A percentile compares a stretch with the other conserved stretches of the same genome.
Conservation (phyloP, 2,329 filamentous ascomycete species). For the Cercospora zeae-maydis region DNA sequence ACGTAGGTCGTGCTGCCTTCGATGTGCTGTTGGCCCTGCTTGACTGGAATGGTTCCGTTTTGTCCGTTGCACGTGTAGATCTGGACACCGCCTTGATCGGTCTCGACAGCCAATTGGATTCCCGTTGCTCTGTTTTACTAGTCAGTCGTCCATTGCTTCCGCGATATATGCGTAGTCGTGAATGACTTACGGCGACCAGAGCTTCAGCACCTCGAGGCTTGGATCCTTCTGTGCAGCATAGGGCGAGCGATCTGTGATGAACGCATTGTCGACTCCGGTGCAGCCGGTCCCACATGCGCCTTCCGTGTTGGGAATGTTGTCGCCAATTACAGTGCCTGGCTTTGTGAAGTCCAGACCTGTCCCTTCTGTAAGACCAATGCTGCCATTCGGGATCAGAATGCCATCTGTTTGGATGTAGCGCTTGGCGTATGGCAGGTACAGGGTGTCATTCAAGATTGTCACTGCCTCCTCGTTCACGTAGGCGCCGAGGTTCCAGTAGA, state of each 20-base stretch:
- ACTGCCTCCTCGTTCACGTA: conserved; percentile 69
- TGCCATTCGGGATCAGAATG: conserved; percentile 35
- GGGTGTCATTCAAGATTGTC: conserved; percentile 65
- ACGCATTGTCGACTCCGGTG: conserved; percentile 71
- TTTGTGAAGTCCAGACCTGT: conserved; percentile 32
- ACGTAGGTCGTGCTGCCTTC: conserved; percentile 24
- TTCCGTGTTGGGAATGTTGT: conserved; percentile 27
- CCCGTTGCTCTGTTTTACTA: conserved; percentile 21
- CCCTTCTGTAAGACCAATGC: conserved; percentile 43
- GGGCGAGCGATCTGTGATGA: conserved; percentile 29
- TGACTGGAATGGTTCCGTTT: conserved; percentile 34
- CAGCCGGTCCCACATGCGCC: conserved; percentile 69
- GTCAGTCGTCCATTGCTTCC: neutral
- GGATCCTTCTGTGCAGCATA: conserved; percentile 27
- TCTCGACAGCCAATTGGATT: conserved; percentile 31
- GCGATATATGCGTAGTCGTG: neutral
- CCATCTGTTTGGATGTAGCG: conserved; percentile 31
- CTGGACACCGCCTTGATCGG: conserved; percentile 33
- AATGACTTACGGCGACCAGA: conserved; percentile 20
- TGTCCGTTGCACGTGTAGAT: conserved; percentile 34
- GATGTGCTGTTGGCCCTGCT: conserved; percentile 33
- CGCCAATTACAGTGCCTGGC: conserved; percentile 26
- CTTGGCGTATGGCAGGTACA: conserved; percentile 64
- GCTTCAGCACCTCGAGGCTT: conserved; percentile 27
- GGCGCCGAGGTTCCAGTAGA: conserved; percentile 80